Conservation (phyloP, 768 basidiomycete genomes). For the Pleurotus giganteus region DNA sequence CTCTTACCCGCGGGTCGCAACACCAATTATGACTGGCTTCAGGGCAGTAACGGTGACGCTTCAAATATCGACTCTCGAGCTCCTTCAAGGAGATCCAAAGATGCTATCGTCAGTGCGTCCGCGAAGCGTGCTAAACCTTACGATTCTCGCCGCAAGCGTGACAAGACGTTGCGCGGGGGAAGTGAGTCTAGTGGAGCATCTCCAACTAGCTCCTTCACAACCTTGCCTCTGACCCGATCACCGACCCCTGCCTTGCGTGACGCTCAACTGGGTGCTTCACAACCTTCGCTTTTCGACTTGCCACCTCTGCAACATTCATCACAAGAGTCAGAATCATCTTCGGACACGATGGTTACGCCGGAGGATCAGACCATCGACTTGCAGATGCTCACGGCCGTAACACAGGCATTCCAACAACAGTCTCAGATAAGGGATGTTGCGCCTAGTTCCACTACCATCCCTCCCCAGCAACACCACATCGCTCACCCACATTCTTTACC, state of each 20-base stretch:
- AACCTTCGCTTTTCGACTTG: slow-evolving; percentile 29
- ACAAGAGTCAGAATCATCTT: slow-evolving; percentile 45
- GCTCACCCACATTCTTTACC: slow-evolving; percentile 44
- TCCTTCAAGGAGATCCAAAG: slow-evolving; percentile 52
- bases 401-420: slow-evolving; percentile 8
- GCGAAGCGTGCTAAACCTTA: slow-evolving; percentile 75
- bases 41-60: slow-evolving; percentile 27
- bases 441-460: not conserved
- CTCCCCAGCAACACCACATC: slow-evolving; percentile 7
- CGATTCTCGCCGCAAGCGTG: slow-evolving; percentile 47
- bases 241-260: slow-evolving; percentile 36
- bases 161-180: slow-evolving; percentile 46
- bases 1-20: slow-evolving; percentile 6
- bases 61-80: slow-evolving; percentile 33
- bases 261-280: slow-evolving; percentile 11
- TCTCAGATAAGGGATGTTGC: not conserved
- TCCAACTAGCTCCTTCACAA: slow-evolving; percentile 42
- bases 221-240: slow-evolving; percentile 42
- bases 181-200: slow-evolving; percentile 53
- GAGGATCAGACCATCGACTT: slow-evolving; percentile 40
- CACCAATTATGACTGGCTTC: slow-evolving; percentile 52
- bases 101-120: slow-evolving; percentile 25
- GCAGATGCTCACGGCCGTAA: slow-evolving; percentile 31
- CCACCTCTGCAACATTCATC: slow-evolving; percentile 28
- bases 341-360: slow-evolving; percentile 43